phyloP scores from a whole-genome alignment of 768 basidiomycete genomes.

The Tricholoma flavovirens region DNA sequence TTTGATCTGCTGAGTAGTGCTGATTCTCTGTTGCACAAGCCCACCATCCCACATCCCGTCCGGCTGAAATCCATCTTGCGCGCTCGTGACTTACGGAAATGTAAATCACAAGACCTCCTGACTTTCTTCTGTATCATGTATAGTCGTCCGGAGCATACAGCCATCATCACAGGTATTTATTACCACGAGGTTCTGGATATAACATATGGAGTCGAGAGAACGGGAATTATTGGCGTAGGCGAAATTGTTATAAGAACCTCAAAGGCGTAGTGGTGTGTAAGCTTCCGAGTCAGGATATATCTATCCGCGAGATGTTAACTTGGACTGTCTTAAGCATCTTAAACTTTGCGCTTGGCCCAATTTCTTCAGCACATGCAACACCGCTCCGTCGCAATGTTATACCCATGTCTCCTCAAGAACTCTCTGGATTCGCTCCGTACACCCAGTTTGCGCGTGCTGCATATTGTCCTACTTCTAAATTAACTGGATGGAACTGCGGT shows the following conservation, averaged over 20 bases:
- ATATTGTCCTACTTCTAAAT: constrained; percentile 38
- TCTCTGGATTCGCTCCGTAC: constrained; percentile 38
- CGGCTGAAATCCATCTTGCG: neutral
- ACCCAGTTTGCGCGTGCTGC: constrained; percentile 51
- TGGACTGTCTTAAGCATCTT: constrained; percentile 5
- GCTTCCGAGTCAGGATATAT: neutral
- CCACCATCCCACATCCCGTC: neutral
- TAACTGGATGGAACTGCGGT: constrained; percentile 41
- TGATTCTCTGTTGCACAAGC: neutral
- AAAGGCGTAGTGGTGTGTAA: neutral
- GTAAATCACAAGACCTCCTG: neutral
- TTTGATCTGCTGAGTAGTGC: too few relatives aligned
- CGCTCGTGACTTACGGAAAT: neutral
- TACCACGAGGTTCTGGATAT: neutral
- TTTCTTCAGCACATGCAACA: constrained; percentile 10
- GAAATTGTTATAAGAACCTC: neutral
- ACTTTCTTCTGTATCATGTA: neutral
- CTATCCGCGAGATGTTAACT: constrained; percentile 3
- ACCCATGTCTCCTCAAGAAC: constrained; percentile 24
- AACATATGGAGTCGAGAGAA: neutral
- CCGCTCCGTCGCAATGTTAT: constrained; percentile 16
- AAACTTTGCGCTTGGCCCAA: neutral
- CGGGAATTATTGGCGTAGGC: neutral
- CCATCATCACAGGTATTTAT: neutral
- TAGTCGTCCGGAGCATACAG: neutral